Evolutionary conservation across 2,329 filamentous ascomycete genomes (phyloP).

Genomic region (Sporothrix mexicana): DNA sequence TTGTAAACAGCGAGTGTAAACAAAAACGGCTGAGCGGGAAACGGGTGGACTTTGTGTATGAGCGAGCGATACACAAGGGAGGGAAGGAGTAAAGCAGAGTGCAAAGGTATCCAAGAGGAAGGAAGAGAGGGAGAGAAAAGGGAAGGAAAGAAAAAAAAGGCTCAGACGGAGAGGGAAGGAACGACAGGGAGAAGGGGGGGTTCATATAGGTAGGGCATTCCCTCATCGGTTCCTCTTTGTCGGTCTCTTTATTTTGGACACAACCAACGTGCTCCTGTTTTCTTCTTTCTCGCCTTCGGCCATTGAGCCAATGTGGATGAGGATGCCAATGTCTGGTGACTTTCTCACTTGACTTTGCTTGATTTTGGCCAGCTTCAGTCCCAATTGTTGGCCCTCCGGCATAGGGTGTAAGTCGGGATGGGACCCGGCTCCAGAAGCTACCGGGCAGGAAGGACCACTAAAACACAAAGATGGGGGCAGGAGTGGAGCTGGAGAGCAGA

Average conservation of each 20-base stretch:
- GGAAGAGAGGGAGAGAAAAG: conserved; percentile 7
- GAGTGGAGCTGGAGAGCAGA: conserved; percentile 21
- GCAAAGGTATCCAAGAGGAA: conserved; percentile 5
- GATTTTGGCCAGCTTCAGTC: neutral
- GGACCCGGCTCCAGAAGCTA: conserved; percentile 13
- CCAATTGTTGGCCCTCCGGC: conserved; percentile 10
- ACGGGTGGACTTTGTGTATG: conserved; percentile 18
- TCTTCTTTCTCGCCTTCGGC: neutral
- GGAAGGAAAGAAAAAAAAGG: conserved; percentile 4
- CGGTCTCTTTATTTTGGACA: neutral
- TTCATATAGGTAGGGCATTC: conserved; percentile 26
- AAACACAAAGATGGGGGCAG: conserved; percentile 21
- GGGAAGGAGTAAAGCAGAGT: conserved; percentile 8
- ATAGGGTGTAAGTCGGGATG: conserved; percentile 24
- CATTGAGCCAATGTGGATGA: neutral
- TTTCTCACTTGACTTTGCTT: neutral
- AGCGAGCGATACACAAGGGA: conserved; percentile 28
- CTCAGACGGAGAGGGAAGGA: conserved; percentile 10
- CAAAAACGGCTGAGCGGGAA: conserved; percentile 17
- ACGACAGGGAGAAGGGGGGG: conserved; percentile 27
- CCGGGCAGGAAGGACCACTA: conserved; percentile 4
- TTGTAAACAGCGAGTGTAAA: conserved; percentile 33
- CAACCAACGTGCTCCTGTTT: neutral
- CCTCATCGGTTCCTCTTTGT: neutral
- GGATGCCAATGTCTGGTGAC: neutral